Conservation (phyloP, 257 asterid genomes). For the Scutellaria galericulata region DNA sequence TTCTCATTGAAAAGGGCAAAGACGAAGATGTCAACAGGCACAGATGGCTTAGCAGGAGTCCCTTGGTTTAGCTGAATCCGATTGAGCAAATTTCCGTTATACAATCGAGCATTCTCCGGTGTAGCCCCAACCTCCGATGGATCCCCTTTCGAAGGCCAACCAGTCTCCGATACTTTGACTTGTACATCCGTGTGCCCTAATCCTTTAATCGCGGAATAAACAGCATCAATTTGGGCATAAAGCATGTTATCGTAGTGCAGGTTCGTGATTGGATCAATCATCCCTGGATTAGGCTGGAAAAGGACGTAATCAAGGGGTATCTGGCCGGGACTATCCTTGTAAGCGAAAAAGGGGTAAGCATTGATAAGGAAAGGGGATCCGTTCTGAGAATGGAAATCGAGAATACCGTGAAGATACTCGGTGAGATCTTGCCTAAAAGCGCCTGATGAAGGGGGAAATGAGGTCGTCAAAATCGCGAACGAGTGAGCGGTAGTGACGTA, state of each 20-base stretch:
- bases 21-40: conserved; percentile 69
- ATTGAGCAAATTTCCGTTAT: conserved; percentile 65
- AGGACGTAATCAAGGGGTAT: conserved; percentile 68
- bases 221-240: conserved; percentile 90
- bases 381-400: conserved; percentile 60
- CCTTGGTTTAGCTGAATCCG: conserved; percentile 61
- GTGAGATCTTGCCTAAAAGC: conserved; percentile 58
- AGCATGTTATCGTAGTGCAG: conserved; percentile 87
- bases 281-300: conserved; percentile 76
- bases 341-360: conserved; percentile 92
- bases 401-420: conserved; percentile 49
- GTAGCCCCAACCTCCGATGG: conserved; percentile 76
- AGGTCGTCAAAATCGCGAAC: conserved; percentile 47
- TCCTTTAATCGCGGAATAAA: conserved; percentile 64
- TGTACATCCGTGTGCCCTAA: conserved; percentile 59
- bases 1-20: conserved; percentile 94
- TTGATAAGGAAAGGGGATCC: conserved; percentile 79
- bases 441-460: conserved; percentile 88
- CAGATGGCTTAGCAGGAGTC: conserved; percentile 78
- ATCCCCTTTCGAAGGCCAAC: conserved; percentile 96
- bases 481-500: conserved; percentile 81
- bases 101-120: conserved; percentile 65
- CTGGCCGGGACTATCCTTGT: conserved; percentile 61
- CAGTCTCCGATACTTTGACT: conserved; percentile 84
- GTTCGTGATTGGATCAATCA: conserved; percentile 58